These are phyloP conservation scores for Fraxinus latifolia DNA, from an alignment of 305 asterid genomes.

Conservation along the genomic window DNA sequence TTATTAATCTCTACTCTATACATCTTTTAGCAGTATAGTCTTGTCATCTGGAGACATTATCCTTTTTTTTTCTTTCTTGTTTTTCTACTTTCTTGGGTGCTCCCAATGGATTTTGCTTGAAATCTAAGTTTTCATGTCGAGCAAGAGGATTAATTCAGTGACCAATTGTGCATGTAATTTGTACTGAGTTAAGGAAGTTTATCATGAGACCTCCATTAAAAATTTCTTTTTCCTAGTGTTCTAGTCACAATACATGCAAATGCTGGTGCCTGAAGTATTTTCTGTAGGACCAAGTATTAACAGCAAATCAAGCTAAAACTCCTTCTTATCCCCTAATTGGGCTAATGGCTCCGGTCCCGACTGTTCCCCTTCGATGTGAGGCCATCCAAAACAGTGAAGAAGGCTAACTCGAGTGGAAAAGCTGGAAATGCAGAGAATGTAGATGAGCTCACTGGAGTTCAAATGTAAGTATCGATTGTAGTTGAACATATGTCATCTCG, in stretches of 20 bases:
- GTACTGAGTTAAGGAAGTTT: background rate
- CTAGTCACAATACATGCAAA: background rate
- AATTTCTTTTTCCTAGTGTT: background rate
- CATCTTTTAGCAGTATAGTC: background rate
- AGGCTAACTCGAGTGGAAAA: background rate
- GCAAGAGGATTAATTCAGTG: background rate
- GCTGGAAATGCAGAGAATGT: background rate
- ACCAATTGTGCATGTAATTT: background rate
- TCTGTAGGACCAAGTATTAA: background rate
- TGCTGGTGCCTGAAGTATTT: background rate
- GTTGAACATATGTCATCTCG: background rate
- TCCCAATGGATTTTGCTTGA: constrained; percentile 1
- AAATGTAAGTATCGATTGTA: background rate
- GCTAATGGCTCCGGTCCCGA: background rate
- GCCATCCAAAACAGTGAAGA: background rate
- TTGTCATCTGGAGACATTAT: background rate
- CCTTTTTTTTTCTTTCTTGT: background rate
- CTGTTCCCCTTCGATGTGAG: background rate
- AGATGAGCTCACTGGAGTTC: background rate
- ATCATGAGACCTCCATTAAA: background rate
- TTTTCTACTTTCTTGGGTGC: background rate
- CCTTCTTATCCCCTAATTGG: background rate
- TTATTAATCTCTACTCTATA: background rate
- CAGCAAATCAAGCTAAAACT: background rate
- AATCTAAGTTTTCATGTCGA: background rate